These are phyloP conservation scores for Cylindrotheca closterium DNA, from an alignment of 108 stramenopile species.

Conservation along the genomic window DNA sequence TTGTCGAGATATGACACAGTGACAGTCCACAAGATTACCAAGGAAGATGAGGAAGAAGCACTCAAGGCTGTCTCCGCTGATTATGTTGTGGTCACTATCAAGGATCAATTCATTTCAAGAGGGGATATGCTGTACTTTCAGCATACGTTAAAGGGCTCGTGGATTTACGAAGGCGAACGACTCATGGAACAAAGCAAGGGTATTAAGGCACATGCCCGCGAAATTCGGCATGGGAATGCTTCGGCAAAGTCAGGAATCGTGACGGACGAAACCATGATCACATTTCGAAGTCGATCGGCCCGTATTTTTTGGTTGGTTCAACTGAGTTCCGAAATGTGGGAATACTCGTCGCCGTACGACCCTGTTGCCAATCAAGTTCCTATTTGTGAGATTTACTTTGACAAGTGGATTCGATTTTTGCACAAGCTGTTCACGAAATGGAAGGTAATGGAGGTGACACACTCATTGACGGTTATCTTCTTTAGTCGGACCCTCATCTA, in stretches of 20 bases:
- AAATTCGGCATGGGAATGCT: constrained; percentile 67
- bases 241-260: constrained; percentile 72
- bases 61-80: constrained; percentile 75
- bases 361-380: constrained; percentile 47
- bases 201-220: constrained; percentile 70
- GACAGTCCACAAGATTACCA: constrained; percentile 73
- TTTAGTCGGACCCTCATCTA: constrained; percentile 87
- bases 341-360: constrained; percentile 80
- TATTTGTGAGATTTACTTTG: constrained; percentile 81
- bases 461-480: constrained; percentile 93
- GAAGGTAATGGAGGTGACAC: constrained; percentile 83
- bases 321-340: constrained; percentile 96
- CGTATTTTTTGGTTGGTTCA: constrained; percentile 97
- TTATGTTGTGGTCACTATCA: constrained; percentile 83
- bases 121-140: constrained; percentile 85
- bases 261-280: constrained; percentile 84
- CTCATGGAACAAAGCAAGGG: constrained; percentile 43
- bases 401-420: constrained; percentile 76
- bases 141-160: constrained; percentile 53
- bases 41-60: constrained; percentile 45
- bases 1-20: constrained; percentile 79
- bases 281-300: constrained; percentile 91
- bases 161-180: constrained; percentile 87
- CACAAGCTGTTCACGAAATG: constrained; percentile 80
- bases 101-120: constrained; percentile 88